Conservation (phyloP, 768 basidiomycete species). For the Termitomyces sp. region DNA sequence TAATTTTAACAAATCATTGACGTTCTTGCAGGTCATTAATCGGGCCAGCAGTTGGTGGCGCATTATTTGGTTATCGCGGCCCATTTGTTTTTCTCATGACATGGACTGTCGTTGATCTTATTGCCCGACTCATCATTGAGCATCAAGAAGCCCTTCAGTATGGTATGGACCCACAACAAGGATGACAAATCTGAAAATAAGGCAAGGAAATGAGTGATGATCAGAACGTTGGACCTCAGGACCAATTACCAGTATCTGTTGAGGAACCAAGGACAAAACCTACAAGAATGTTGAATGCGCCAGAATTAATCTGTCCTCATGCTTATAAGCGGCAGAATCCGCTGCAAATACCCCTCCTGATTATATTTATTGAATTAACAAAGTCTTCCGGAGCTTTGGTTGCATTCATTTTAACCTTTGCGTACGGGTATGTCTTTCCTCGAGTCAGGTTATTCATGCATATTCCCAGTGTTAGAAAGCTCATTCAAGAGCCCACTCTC, state of each 20-base stretch:
- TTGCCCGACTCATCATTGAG: constrained; percentile 50
- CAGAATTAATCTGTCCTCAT: not conserved
- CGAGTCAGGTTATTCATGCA: not conserved
- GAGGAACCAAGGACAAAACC: too few species aligned
- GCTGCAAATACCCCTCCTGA: constrained; percentile 27
- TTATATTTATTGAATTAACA: constrained; percentile 34
- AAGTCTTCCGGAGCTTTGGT: constrained; percentile 44
- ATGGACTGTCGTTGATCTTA: constrained; percentile 41
- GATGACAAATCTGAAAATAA: not conserved
- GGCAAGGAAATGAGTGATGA: not conserved
- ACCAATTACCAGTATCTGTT: not conserved
- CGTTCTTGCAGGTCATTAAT: constrained; percentile 34
- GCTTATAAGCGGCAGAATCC: not conserved
- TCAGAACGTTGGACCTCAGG: not conserved
- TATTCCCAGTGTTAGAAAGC: too few species aligned
- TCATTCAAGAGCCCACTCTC: constrained; percentile 36
- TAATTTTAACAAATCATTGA: constrained; percentile 3
- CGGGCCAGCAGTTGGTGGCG: constrained; percentile 54
- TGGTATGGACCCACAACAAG: constrained; percentile 34
- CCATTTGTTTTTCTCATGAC: constrained; percentile 52
- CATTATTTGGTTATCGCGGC: constrained; percentile 52
- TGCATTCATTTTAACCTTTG: constrained; percentile 37
- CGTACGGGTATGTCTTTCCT: constrained; percentile 45
- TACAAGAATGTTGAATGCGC: not conserved
- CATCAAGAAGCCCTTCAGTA: constrained; percentile 42